Percentiles rank a stretch among this genome's conserved stretches.
Evolutionary conservation across 1,284 basidiomycete genomes (phyloP).

Genomic region (Cryptococcus neoformans): DNA sequence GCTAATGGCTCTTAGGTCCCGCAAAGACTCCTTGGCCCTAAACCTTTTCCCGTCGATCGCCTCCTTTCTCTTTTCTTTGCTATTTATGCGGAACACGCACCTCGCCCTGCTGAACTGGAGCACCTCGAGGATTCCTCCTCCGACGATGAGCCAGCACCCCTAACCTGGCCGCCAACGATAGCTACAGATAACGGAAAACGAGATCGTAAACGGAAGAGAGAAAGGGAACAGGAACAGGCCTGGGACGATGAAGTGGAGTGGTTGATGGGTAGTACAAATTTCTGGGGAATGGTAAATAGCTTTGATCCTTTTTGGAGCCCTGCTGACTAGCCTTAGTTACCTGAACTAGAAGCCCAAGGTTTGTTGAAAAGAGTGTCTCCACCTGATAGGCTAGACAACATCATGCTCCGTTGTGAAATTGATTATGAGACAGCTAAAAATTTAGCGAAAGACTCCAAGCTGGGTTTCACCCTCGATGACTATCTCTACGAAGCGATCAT

Average conservation of each 20-base stretch:
- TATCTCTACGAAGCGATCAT: constrained; percentile 62
- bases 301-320: neutral
- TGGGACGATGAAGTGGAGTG: constrained; percentile 46
- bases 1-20: constrained; percentile 58
- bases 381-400: constrained; percentile 55
- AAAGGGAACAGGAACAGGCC: constrained; percentile 54
- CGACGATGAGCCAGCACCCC: constrained; percentile 31
- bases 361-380: constrained; percentile 66
- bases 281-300: constrained; percentile 41
- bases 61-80: constrained; percentile 78
- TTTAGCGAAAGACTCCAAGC: constrained; percentile 57
- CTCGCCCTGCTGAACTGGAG: constrained; percentile 46
- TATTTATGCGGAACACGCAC: constrained; percentile 73
- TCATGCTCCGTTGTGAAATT: constrained; percentile 72
- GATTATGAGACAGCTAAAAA: constrained; percentile 62
- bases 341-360: constrained; percentile 65
- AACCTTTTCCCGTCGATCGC: constrained; percentile 75
- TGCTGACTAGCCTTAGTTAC: constrained; percentile 55
- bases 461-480: constrained; percentile 65
- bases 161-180: constrained; percentile 12
- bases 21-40: constrained; percentile 75
- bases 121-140: constrained; percentile 10
- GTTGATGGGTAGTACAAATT: constrained; percentile 34
- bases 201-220: constrained; percentile 67
- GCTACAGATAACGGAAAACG: constrained; percentile 14